Percentiles rank a stretch among this genome's conserved stretches.
Evolutionary conservation across 805 yeast genomes (phyloP).

Genomic region (Gaillardinia entomophila): DNA sequence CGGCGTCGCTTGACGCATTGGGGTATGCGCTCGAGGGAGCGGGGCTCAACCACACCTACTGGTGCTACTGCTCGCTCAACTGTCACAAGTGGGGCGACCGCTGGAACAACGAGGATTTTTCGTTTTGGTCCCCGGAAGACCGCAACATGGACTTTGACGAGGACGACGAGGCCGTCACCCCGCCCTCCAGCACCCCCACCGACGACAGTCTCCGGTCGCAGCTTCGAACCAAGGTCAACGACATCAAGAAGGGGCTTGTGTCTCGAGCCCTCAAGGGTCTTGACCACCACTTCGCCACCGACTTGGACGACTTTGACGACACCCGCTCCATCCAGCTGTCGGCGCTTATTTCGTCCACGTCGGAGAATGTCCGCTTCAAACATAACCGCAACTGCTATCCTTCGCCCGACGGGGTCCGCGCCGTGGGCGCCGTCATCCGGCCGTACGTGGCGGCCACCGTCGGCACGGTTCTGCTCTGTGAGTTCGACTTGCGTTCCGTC

Average conservation of each 20-base stretch:
- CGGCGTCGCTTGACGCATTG: slow-evolving; percentile 78
- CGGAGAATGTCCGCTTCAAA: slow-evolving; percentile 12
- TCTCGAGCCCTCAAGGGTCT: slow-evolving; percentile 5
- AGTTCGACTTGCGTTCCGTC: slow-evolving; percentile 50
- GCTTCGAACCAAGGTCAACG: slow-evolving; percentile 5
- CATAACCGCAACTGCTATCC: slow-evolving; percentile 32
- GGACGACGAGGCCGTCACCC: slow-evolving; percentile 4
- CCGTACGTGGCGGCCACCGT: slow-evolving; percentile 65
- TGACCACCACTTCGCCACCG: too few relatives aligned
- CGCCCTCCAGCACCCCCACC: neutral
- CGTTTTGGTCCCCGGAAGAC: slow-evolving; percentile 76
- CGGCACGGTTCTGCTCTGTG: slow-evolving; percentile 52
- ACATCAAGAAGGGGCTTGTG: slow-evolving; percentile 6
- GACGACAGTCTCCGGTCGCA: slow-evolving; percentile 1
- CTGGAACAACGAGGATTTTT: slow-evolving; percentile 93
- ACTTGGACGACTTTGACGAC: neutral
- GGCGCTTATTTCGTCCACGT: neutral
- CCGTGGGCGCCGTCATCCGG: slow-evolving; percentile 66
- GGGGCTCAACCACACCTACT: slow-evolving; percentile 66
- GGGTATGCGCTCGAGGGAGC: slow-evolving; percentile 73
- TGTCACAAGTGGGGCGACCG: slow-evolving; percentile 82
- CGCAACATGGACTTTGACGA: slow-evolving; percentile 17
- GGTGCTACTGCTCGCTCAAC: slow-evolving; percentile 78
- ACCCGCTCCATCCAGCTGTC: neutral
- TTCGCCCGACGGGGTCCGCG: slow-evolving; percentile 63